Evolutionary conservation across 2,329 filamentous ascomycete species (phyloP).

Genomic region (Calonectria pauciramosa): DNA sequence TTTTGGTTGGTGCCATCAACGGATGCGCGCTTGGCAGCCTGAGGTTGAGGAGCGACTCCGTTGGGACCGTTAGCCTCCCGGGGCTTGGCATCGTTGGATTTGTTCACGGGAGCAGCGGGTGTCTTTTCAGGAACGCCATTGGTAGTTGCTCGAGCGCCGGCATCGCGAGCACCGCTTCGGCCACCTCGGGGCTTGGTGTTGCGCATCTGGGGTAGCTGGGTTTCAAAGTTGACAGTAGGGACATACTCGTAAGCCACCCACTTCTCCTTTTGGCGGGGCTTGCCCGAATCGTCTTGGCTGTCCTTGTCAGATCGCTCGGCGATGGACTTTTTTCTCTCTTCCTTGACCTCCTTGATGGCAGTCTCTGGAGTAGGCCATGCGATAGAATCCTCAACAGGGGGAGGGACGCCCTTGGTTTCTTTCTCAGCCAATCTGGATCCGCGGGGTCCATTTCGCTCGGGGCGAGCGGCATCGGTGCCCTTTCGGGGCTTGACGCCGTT

Average conservation of each 20-base stretch:
- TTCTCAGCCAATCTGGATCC: slow-evolving; percentile 62
- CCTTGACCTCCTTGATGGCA: slow-evolving; percentile 78
- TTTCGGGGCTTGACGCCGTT: slow-evolving; percentile 60
- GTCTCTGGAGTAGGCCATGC: slow-evolving; percentile 94
- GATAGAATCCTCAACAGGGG: slow-evolving; percentile 80
- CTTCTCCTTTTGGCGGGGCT: slow-evolving; percentile 79
- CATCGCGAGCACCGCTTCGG: slow-evolving; percentile 54
- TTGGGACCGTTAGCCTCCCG: slow-evolving; percentile 54
- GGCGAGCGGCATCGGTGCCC: slow-evolving; percentile 55
- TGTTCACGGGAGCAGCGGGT: slow-evolving; percentile 46
- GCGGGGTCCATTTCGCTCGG: slow-evolving; percentile 60
- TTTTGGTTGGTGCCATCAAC: slow-evolving; percentile 59
- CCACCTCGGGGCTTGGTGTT: slow-evolving; percentile 66
- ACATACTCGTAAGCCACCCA: slow-evolving; percentile 89
- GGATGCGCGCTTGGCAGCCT: slow-evolving; percentile 60
- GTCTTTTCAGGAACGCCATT: slow-evolving; percentile 56
- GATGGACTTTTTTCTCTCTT: slow-evolving; percentile 76
- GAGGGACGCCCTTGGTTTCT: slow-evolving; percentile 59
- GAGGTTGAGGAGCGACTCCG: slow-evolving; percentile 53
- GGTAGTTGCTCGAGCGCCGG: slow-evolving; percentile 53
- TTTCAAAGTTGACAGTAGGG: slow-evolving; percentile 88
- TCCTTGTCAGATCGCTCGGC: slow-evolving; percentile 76
- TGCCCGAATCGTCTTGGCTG: slow-evolving; percentile 65
- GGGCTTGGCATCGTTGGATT: slow-evolving; percentile 50
- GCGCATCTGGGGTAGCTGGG: slow-evolving; percentile 74